These are phyloP conservation scores for Cordyceps cateniannulata DNA, from an alignment of 2,329 filamentous ascomycete genomes.

Conservation along the genomic window DNA sequence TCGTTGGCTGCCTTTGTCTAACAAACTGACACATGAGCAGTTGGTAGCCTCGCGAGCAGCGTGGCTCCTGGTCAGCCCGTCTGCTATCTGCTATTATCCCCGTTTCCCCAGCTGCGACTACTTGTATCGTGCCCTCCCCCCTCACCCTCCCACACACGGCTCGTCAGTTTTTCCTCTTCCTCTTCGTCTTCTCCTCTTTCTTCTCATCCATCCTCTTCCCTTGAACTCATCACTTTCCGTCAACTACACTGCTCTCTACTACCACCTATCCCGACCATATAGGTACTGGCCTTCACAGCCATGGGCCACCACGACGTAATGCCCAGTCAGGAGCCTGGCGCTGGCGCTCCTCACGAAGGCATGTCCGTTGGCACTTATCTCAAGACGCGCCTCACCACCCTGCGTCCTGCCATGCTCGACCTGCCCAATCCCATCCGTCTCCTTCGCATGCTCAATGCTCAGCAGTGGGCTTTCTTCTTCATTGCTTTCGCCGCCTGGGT, in stretches of 20 bases:
- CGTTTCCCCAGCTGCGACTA: background rate
- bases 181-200: background rate
- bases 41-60: too few relatives aligned
- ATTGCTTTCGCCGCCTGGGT: slow-evolving; percentile 54
- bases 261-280: background rate
- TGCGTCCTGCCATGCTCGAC: slow-evolving; percentile 51
- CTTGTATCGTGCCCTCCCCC: background rate
- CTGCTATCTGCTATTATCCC: background rate
- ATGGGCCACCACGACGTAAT: slow-evolving; percentile 11
- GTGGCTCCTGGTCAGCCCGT: background rate
- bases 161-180: background rate
- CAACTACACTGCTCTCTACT: background rate
- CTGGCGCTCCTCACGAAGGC: slow-evolving; percentile 39
- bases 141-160: background rate
- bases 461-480: slow-evolving; percentile 50
- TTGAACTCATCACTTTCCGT: background rate
- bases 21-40: background rate
- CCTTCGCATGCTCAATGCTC: slow-evolving; percentile 40
- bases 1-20: background rate
- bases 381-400: slow-evolving; percentile 45
- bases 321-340: slow-evolving; percentile 21
- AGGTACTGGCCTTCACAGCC: background rate
- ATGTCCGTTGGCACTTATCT: slow-evolving; percentile 43
- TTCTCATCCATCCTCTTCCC: background rate
- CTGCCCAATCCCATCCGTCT: slow-evolving; percentile 47